These are phyloP conservation scores for Boletales sp. DNA, from an alignment of 768 basidiomycete genomes.

Conservation along the genomic window DNA sequence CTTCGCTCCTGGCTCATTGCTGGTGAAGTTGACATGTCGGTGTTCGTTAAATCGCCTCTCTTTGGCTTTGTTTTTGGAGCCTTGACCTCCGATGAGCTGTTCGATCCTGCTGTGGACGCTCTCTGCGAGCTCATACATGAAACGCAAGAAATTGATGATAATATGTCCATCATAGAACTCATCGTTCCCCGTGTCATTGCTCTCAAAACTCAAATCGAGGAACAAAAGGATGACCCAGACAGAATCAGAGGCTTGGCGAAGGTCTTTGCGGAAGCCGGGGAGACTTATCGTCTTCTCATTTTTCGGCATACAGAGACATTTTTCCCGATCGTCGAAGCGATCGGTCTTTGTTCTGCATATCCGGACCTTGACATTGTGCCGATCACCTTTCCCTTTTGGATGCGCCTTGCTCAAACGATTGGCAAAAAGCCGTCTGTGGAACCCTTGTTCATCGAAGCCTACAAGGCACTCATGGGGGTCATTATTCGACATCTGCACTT, in stretches of 20 bases:
- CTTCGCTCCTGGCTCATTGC: slow-evolving; percentile 84
- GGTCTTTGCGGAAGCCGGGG: slow-evolving; percentile 95
- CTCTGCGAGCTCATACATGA: slow-evolving; percentile 96
- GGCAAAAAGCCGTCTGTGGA: slow-evolving; percentile 70
- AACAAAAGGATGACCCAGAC: slow-evolving; percentile 74
- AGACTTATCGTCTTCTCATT: slow-evolving; percentile 87
- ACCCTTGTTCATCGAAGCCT: slow-evolving; percentile 79
- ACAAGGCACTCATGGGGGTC: slow-evolving; percentile 75
- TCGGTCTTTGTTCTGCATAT: slow-evolving; percentile 89
- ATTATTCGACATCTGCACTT: slow-evolving; percentile 92
- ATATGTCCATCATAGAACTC: slow-evolving; percentile 81
- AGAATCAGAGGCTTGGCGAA: slow-evolving; percentile 86
- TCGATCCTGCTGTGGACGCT: slow-evolving; percentile 88
- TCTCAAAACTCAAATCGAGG: slow-evolving; percentile 58
- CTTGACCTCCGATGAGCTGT: slow-evolving; percentile 78
- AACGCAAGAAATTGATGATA: slow-evolving; percentile 95
- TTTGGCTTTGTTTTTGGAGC: slow-evolving; percentile 84
- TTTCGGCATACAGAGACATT: slow-evolving; percentile 89
- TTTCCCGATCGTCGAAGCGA: slow-evolving; percentile 92
- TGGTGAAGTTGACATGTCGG: slow-evolving; percentile 69
- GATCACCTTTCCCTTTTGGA: slow-evolving; percentile 99
- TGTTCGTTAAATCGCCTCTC: slow-evolving; percentile 72
- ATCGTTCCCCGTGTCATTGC: slow-evolving; percentile 85
- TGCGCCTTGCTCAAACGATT: slow-evolving; percentile 88
- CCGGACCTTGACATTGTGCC: slow-evolving; percentile 93